phyloP scores from a whole-genome alignment of 306 rosid species.

The Dalbergia cultrata region DNA sequence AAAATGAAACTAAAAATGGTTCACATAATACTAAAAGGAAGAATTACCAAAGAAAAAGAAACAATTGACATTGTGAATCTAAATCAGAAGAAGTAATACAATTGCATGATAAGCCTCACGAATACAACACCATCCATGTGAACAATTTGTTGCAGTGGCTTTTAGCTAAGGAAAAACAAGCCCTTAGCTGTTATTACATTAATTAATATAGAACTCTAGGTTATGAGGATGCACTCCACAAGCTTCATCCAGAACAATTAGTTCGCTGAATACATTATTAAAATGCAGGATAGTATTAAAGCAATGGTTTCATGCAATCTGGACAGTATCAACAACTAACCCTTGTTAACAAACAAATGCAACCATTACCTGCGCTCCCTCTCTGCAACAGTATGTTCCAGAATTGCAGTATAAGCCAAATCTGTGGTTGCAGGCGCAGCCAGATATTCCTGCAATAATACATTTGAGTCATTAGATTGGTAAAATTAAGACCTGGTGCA shows the following conservation, averaged over 20 bases:
- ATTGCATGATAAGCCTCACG: conserved; percentile 16
- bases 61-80: conserved; percentile 6
- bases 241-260: conserved; percentile 38
- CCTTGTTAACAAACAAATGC: conserved; percentile 36
- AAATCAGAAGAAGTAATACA: neutral
- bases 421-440: conserved; percentile 83
- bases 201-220: neutral
- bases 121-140: neutral
- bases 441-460: conserved; percentile 84
- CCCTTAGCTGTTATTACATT: neutral
- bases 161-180: conserved; percentile 27
- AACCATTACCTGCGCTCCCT: conserved; percentile 96
- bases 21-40: conserved; percentile 32
- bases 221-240: conserved; percentile 22
- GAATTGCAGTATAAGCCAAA: conserved; percentile 88
- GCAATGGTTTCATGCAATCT: conserved; percentile 32
- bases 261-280: conserved; percentile 14
- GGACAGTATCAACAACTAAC: conserved; percentile 34
- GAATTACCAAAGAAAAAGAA: conserved; percentile 39
- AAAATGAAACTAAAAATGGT: neutral
- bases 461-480: conserved; percentile 45
- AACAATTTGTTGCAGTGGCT: conserved; percentile 35
- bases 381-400: conserved; percentile 98
- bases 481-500: conserved; percentile 20
- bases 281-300: conserved; percentile 12